Evolutionary conservation across 805 yeast species (phyloP), one percentile per base, ranked within the genome.

Genomic region (Candida gorgasii): DNA sequence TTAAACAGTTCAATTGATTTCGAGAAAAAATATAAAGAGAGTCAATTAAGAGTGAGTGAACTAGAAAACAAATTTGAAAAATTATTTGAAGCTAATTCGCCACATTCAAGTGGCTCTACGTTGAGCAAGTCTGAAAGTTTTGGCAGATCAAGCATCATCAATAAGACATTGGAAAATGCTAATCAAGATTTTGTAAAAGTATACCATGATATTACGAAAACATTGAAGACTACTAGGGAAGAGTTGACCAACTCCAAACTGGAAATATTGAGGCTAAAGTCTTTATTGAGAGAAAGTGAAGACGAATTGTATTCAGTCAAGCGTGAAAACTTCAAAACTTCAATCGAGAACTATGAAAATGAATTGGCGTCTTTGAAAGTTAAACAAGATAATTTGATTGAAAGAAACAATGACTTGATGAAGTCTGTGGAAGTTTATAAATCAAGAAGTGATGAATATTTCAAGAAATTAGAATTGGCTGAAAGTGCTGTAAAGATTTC

Each of bases 371-470:
- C 78, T 45, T 55, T 83, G 35, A 78, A 76, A 48, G 71, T 82
- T 14, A 80, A 77, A 43, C 61, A 85, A 17, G 81, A 82, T 34
- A 74, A 82, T 2, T 61, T 84, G 12, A 71, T 69, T 29, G 57
- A 70, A n/a, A 82, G 79, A 52, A 82, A 79, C 50, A 53, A 58
- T 1, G 83, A 87, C 22, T 63, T 88, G 22, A 58, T 69, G 1
- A 72, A 75, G 28, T 73, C 78, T 22, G 65, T 84, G 15, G 78
- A 77, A 28, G 66, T 84, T 23, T 89, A 86, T 62, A 84, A 81
- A 55, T 62, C 70, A 13, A 76, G 95, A 47, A 80, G 95, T 24
- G 90, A 86, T 26, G 85, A 82, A 47, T 85, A 87, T 57, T 79
- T 75, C 51, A 71, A 73, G 44, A 86, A 86, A 53, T 68, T 89